Conservation (phyloP, 768 basidiomycete genomes). For the Boletales sp. region DNA sequence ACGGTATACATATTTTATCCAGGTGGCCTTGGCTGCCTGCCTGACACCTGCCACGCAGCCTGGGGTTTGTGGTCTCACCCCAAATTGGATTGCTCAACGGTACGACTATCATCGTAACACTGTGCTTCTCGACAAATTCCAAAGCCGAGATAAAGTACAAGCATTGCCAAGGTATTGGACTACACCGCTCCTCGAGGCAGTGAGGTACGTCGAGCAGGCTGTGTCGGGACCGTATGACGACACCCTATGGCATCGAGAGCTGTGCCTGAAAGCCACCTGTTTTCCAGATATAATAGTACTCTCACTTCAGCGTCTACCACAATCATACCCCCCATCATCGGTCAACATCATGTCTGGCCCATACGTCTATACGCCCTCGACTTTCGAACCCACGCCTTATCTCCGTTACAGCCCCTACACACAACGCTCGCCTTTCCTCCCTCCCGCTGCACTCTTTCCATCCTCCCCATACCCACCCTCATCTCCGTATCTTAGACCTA, state of each 20-base stretch:
- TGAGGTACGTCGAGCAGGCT: constrained; percentile 15
- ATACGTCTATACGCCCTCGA: constrained; percentile 40
- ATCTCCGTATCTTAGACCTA: constrained; percentile 29
- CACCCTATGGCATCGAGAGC: background rate
- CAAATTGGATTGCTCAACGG: background rate
- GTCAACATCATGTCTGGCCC: constrained; percentile 36
- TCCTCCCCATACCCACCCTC: constrained; percentile 34
- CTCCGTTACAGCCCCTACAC: constrained; percentile 29
- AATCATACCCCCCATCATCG: background rate
- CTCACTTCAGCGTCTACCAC: background rate
- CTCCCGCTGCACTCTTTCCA: constrained; percentile 34
- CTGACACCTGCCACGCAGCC: too few relatives aligned
- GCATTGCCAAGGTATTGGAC: constrained; percentile 3
- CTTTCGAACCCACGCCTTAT: constrained; percentile 35
- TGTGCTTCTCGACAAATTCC: background rate
- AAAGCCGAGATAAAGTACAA: background rate
- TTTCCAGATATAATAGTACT: constrained; percentile 17
- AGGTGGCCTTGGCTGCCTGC: too few relatives aligned
- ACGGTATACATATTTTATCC: too few relatives aligned
- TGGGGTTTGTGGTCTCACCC: background rate
- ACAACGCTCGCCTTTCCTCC: constrained; percentile 44
- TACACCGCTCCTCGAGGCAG: constrained; percentile 12
- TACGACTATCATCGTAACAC: background rate
- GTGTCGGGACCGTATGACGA: constrained; percentile 5
- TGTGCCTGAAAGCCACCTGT: constrained; percentile 9